These are phyloP conservation scores for Warburgia ugandensis DNA, from an alignment of 164 flowering plant genomes.

Conservation along the genomic window DNA sequence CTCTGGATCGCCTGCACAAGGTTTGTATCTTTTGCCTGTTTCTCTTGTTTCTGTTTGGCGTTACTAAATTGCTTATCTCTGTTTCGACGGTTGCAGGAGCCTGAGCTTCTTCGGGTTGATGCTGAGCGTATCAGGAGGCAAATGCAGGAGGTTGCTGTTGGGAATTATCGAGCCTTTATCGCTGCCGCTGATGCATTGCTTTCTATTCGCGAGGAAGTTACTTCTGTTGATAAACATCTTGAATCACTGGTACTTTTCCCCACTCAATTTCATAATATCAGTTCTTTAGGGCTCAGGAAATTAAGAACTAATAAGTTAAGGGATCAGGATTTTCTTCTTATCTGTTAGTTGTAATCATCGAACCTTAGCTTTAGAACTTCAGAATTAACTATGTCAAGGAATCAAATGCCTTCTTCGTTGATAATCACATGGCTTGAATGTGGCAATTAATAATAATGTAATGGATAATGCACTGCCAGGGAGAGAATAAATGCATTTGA, in stretches of 20 bases:
- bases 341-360: too few species aligned
- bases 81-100: constrained; percentile 44
- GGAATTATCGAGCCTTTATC: constrained; percentile 88
- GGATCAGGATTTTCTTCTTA: background rate
- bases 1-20: constrained; percentile 99
- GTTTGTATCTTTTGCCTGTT: constrained; percentile 15
- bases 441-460: too few species aligned
- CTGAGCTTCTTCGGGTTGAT: constrained; percentile 93
- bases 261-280: background rate
- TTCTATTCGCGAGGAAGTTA: constrained; percentile 65
- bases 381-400: too few species aligned
- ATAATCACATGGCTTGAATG: too few species aligned
- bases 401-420: too few species aligned
- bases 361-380: too few species aligned
- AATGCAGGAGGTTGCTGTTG: constrained; percentile 98
- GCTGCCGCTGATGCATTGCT: constrained; percentile 87
- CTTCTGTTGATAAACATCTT: constrained; percentile 75
- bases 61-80: background rate
- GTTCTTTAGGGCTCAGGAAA: background rate
- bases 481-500: too few species aligned
- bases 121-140: constrained; percentile 88
- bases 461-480: too few species aligned
- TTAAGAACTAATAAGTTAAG: background rate
- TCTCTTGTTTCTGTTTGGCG: background rate
- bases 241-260: constrained; percentile 54